phyloP scores from a whole-genome alignment of 2,329 filamentous ascomycete species.

The Sodiomyces alkalinus region DNA sequence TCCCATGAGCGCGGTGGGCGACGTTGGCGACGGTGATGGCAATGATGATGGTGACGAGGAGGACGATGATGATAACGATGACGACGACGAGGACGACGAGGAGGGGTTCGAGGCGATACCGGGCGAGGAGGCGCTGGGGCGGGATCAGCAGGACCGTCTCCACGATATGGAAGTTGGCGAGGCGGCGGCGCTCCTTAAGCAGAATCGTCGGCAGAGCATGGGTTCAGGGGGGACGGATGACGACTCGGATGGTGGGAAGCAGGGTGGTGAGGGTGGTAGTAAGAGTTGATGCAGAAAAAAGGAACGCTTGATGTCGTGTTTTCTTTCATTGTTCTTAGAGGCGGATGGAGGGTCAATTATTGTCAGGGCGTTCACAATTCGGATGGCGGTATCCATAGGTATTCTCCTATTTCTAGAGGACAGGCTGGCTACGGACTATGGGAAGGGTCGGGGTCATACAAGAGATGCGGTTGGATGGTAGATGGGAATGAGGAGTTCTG shows the following conservation, averaged over 20 bases:
- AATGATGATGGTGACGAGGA: conserved; percentile 17
- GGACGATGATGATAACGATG: conserved; percentile 16
- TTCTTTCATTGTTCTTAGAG: neutral
- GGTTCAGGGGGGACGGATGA: conserved; percentile 19
- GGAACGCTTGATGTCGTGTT: neutral
- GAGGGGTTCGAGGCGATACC: conserved; percentile 26
- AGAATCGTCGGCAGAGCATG: conserved; percentile 12
- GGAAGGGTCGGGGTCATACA: too few species aligned
- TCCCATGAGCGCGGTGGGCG: neutral
- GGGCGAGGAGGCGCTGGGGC: conserved; percentile 23
- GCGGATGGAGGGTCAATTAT: too few species aligned
- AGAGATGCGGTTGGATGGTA: too few species aligned
- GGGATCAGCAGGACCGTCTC: conserved; percentile 36
- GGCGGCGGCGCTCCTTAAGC: conserved; percentile 31
- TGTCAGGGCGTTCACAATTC: too few species aligned
- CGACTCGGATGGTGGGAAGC: conserved; percentile 10
- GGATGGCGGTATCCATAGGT: too few species aligned
- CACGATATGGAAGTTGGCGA: conserved; percentile 47
- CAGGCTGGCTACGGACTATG: too few species aligned
- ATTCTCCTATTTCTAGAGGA: too few species aligned
- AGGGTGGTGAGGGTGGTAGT: neutral
- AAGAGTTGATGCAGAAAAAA: neutral
- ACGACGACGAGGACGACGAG: conserved; percentile 9
- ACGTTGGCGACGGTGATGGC: conserved; percentile 1
- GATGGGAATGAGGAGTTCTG: too few species aligned